Evolutionary conservation across 1,139 yeast species (phyloP).

Genomic region (Eremothecium coryli): DNA sequence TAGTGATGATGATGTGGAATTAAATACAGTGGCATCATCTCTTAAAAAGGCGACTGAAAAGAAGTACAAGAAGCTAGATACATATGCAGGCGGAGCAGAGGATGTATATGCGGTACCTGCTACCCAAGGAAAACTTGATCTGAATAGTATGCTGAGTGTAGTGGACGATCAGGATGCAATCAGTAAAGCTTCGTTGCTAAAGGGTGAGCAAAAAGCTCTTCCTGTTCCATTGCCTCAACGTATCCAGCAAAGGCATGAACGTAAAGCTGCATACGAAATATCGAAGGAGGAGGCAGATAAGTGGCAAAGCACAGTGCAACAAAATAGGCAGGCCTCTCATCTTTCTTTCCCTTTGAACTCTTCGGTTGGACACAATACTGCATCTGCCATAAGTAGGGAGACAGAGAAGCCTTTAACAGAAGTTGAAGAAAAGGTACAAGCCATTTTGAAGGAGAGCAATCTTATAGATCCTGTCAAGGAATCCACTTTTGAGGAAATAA

Average conservation of each 20-base stretch:
- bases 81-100: constrained; percentile 40
- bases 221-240: constrained; percentile 79
- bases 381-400: constrained; percentile 47
- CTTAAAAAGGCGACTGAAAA: constrained; percentile 29
- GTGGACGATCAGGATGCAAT: constrained; percentile 40
- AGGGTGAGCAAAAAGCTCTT: constrained; percentile 39
- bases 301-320: constrained; percentile 79
- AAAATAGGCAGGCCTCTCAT: constrained; percentile 77
- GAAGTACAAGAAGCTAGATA: constrained; percentile 43
- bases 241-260: constrained; percentile 76
- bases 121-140: constrained; percentile 44
- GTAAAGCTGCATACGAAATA: constrained; percentile 84
- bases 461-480: constrained; percentile 65
- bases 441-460: constrained; percentile 54
- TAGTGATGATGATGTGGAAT: constrained; percentile 33
- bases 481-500: constrained; percentile 78
- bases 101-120: constrained; percentile 65
- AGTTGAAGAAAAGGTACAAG: constrained; percentile 58
- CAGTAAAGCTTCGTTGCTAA: constrained; percentile 45
- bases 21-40: constrained; percentile 30
- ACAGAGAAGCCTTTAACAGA: constrained; percentile 45
- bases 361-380: constrained; percentile 36
- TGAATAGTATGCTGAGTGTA: constrained; percentile 68
- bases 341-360: constrained; percentile 52
- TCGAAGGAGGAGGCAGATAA: constrained; percentile 77